Percentiles rank a stretch among this genome's conserved stretches.
Evolutionary conservation across 495 filamentous ascomycete species (phyloP).

Genomic region (Tuber microsphaerosporum): DNA sequence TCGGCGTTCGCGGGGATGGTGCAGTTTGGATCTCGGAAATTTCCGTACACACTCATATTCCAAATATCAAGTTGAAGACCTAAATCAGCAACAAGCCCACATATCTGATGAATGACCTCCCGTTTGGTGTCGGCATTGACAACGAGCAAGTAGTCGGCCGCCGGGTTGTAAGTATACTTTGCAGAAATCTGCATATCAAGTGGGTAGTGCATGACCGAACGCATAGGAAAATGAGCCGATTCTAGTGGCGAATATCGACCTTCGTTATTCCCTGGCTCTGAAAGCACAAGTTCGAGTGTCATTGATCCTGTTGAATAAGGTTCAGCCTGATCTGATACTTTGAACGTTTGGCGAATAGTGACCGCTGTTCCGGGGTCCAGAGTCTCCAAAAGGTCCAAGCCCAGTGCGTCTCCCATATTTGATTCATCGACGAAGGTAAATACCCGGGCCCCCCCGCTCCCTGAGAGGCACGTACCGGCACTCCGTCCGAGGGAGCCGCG

Average conservation of each 20-base stretch:
- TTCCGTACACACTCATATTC: constrained; percentile 35
- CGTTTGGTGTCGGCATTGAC: constrained; percentile 30
- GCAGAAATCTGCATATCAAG: constrained; percentile 28
- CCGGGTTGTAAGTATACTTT: constrained; percentile 21
- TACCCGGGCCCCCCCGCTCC: constrained; percentile 11
- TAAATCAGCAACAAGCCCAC: constrained; percentile 18
- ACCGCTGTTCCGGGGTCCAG: constrained; percentile 11
- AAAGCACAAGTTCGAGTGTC: constrained; percentile 20
- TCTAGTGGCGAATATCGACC: constrained; percentile 8
- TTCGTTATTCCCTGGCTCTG: constrained; percentile 21
- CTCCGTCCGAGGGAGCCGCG: constrained; percentile 14
- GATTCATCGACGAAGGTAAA: constrained; percentile 15
- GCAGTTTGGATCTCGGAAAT: constrained; percentile 19
- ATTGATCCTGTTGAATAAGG: constrained; percentile 19
- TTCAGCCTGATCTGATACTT: constrained; percentile 20
- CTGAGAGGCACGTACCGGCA: constrained; percentile 22
- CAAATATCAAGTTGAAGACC: constrained; percentile 23
- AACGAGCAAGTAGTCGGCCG: constrained; percentile 19
- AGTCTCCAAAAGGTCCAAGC: constrained; percentile 17
- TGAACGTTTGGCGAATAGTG: constrained; percentile 19
- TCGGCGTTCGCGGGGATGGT: not conserved
- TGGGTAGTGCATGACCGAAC: constrained; percentile 25
- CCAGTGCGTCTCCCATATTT: not conserved
- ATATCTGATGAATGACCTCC: constrained; percentile 15
- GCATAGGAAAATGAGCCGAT: constrained; percentile 11